A percentile compares a stretch with the other conserved stretches of the same genome.
Evolutionary conservation across 768 basidiomycete genomes (phyloP).

Genomic region (Podaxis sp.): DNA sequence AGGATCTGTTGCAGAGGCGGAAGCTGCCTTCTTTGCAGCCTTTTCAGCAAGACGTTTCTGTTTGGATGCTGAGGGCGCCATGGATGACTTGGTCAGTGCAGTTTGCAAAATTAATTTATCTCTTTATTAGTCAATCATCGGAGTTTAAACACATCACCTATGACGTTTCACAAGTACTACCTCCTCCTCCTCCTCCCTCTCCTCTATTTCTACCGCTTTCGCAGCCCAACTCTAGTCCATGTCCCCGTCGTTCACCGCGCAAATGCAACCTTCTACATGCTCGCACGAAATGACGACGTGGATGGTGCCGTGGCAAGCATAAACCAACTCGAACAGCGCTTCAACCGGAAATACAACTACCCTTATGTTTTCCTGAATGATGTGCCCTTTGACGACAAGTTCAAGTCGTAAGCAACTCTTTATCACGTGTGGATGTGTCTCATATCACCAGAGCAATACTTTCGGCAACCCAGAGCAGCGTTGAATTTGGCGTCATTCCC

Average conservation of each 20-base stretch:
- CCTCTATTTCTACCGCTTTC: neutral
- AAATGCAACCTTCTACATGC: constrained; percentile 41
- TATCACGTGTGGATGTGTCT: neutral
- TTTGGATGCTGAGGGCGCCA: constrained; percentile 81
- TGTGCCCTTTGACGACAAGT: constrained; percentile 69
- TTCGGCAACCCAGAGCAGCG: constrained; percentile 22
- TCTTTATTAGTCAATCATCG: constrained; percentile 2
- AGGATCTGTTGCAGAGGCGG: neutral
- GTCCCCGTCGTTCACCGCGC: constrained; percentile 15
- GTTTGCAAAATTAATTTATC: constrained; percentile 13
- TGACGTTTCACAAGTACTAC: neutral
- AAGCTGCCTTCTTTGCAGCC: constrained; percentile 66
- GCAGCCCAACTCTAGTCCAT: neutral
- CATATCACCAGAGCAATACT: constrained; percentile 21
- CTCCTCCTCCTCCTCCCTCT: neutral
- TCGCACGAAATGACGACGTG: constrained; percentile 67
- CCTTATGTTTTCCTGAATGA: constrained; percentile 93
- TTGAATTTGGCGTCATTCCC: constrained; percentile 66
- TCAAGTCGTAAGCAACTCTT: constrained; percentile 52
- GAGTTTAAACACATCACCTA: constrained; percentile 9
- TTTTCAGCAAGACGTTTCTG: constrained; percentile 96
- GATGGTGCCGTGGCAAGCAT: constrained; percentile 61
- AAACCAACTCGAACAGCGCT: constrained; percentile 73
- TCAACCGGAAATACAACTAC: constrained; percentile 77
- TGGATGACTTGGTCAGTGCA: constrained; percentile 27